Conservation (phyloP, 1,284 basidiomycete species). For the Stygiomarasmius scandens region DNA sequence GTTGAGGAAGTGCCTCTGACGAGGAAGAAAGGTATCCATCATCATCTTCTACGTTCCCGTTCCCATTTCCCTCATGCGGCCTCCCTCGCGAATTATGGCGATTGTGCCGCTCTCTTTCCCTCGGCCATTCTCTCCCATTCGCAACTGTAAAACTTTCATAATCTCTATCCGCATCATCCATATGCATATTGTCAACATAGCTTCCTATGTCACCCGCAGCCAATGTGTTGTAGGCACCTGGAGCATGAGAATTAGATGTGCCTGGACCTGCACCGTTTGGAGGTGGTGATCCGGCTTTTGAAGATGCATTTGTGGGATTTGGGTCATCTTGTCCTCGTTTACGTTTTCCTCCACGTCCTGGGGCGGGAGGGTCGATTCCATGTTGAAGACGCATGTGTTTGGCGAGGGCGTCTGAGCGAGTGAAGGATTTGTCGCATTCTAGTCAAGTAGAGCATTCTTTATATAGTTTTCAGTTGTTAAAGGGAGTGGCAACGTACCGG, state of each 20-base stretch:
- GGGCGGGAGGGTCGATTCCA: conserved; percentile 71
- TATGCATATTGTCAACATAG: not conserved
- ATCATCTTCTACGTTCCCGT: conserved; percentile 24
- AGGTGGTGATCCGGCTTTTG: conserved; percentile 18
- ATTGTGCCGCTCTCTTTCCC: not conserved
- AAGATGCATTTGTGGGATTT: conserved; percentile 23
- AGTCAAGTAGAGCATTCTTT: conserved; percentile 2
- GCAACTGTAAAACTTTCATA: conserved; percentile 15
- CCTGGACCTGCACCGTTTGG: conserved; percentile 10
- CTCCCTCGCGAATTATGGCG: not conserved
- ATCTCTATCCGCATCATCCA: conserved; percentile 15
- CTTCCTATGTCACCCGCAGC: conserved; percentile 2
- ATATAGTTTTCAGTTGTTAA: conserved; percentile 1
- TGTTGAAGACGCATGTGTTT: conserved; percentile 92
- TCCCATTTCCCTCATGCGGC: not conserved
- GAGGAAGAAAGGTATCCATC: conserved; percentile 36
- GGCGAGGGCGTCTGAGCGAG: conserved; percentile 86
- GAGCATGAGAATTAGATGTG: too few relatives aligned
- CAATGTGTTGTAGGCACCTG: conserved; percentile 4
- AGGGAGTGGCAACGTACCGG: conserved; percentile 52
- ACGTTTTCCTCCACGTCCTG: conserved; percentile 67
- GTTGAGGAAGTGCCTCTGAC: conserved; percentile 51
- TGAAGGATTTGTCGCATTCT: conserved; percentile 95
- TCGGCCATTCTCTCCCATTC: not conserved
- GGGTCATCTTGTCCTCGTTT: conserved; percentile 40